Base-by-base conservation (phyloP, 192 early-diverging fungal genomes). In the Spizellomyces sp. region DNA sequence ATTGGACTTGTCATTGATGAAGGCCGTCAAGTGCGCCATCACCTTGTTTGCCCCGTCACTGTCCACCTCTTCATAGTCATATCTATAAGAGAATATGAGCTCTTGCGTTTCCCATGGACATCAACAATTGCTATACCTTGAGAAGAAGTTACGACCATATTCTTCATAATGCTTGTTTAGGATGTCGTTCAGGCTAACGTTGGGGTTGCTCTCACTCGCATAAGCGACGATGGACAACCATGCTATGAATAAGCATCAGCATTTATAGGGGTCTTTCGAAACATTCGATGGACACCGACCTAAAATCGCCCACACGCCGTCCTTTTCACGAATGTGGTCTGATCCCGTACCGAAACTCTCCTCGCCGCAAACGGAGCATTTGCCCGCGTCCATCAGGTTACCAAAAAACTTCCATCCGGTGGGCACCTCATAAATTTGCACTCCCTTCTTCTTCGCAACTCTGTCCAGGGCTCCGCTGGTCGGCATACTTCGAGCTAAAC, bases 291-390 rank as follows among this genome's bases (percentile, higher is more conserved):
- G 44, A 6, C 14, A 59, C 76, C 59, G 77, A 91, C 90, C 88
- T 43, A 98, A 76, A 58, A 98, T 80, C 22, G 97, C 97, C 97
- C 97, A 99, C 62, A 99, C 79, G 57, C 97, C 97, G 81, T 99
- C 97, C 84, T 99, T 99, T 76, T 99, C 97, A 62, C 97, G 94
- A 62, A 99, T 96, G 66, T 98, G 96, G 80, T 98, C 96, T 0
- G 95, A 96, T 62, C 97, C 97, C 12, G 97, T 99, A 61, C 97
- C 97, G 79, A 99, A 99, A 6, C 90, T 93, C 81, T 99, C 97
- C 74, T 99, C 97, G 62, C 97, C 97, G 74, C 97, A 99, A 67
- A 99, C 94, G 1, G 93, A 95, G 67, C 94, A 83, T 54, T 91
- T 84, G 15, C 91, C 91, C 43, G 94, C 96, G 75, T 99, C 97